Percentiles rank a stretch among this genome's conserved stretches.
Evolutionary conservation across 495 filamentous ascomycete species (phyloP).

Genomic region (Penicillium canariense): DNA sequence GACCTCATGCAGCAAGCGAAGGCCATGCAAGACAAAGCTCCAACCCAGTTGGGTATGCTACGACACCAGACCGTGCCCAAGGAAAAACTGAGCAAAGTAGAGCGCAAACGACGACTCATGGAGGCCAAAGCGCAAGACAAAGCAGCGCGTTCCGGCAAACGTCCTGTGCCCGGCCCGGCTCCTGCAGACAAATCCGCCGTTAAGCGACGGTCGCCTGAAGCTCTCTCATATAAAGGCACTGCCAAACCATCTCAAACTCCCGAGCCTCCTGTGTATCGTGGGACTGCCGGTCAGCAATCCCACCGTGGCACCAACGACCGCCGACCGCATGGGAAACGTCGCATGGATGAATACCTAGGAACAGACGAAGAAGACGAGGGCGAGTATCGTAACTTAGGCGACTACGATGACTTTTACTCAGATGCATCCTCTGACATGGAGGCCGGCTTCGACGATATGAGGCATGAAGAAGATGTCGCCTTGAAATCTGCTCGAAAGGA

Average conservation of each 20-base stretch:
- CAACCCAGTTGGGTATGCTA: constrained; percentile 34
- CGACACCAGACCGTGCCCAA: constrained; percentile 39
- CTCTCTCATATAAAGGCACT: constrained; percentile 51
- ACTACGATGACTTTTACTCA: constrained; percentile 54
- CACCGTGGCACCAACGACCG: constrained; percentile 33
- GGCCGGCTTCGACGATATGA: constrained; percentile 57
- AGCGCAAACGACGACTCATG: constrained; percentile 38
- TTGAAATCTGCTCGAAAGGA: constrained; percentile 52
- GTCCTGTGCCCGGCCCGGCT: constrained; percentile 18
- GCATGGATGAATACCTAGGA: constrained; percentile 46
- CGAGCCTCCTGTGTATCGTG: constrained; percentile 52
- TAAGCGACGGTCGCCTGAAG: constrained; percentile 31
- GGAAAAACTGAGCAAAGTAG: constrained; percentile 38
- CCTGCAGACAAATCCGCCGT: constrained; percentile 20
- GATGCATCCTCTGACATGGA: constrained; percentile 66
- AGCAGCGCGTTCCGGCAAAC: constrained; percentile 28
- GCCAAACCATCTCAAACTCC: constrained; percentile 40
- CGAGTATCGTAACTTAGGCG: constrained; percentile 32
- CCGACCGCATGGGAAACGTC: constrained; percentile 34
- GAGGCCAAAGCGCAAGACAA: constrained; percentile 38
- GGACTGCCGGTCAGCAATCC: constrained; percentile 45
- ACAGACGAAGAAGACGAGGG: constrained; percentile 50
- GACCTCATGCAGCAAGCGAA: constrained; percentile 44
- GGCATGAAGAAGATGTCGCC: constrained; percentile 55
- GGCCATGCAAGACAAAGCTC: constrained; percentile 35